Base-by-base conservation (phyloP, 2,329 filamentous ascomycete genomes). In the Beauveria sp. region DNA sequence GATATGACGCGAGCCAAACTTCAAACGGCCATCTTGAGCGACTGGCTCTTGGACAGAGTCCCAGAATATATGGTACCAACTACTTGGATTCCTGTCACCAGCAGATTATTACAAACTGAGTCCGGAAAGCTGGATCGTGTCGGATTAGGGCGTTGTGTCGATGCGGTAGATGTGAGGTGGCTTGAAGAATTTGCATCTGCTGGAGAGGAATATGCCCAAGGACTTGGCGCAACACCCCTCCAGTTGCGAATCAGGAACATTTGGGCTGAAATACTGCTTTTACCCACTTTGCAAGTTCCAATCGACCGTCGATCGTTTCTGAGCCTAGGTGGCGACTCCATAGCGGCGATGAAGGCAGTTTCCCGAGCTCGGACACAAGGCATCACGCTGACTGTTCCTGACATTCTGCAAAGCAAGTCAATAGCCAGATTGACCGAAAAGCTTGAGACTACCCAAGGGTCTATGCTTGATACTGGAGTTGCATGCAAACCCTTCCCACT, bases 1-100 rank as follows among this genome's bases (percentile, higher is more conserved):
- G 56, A 61, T 30, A 46, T 57, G 20, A 26, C 56, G 18, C 38
- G 49, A 30, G 49, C n/a, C 47, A 55, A 55, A 22, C 38, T 55
- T 9, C 38, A 43, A 55, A 55, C 38, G 14, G 14, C 22, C 34
- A 2, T 55, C 38, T 45, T 38, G 20, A 14, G 16, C 52, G 52
- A 55, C 26, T 38, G 52, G 52, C 49, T 64, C 42, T 43, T 9
- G 18, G 59, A 60, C 43, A 66, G 64, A 2, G 68, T 79, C 5
- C 72, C 77, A 0, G 65, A 67, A 2, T 70, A 75, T 59, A 76
- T 78, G 71, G 69, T 79, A n/a, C 79, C 78, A 0, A 69, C 72
- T 5, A 71, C 74, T 6, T 80, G 75, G 57, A 69, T 81, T 16
- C 78, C 79, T 1, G 64, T 80, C 22, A 79, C 75, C 1, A 46